Conservation (phyloP, 2,329 filamentous ascomycete species). For the Epichloe sylvatica region DNA sequence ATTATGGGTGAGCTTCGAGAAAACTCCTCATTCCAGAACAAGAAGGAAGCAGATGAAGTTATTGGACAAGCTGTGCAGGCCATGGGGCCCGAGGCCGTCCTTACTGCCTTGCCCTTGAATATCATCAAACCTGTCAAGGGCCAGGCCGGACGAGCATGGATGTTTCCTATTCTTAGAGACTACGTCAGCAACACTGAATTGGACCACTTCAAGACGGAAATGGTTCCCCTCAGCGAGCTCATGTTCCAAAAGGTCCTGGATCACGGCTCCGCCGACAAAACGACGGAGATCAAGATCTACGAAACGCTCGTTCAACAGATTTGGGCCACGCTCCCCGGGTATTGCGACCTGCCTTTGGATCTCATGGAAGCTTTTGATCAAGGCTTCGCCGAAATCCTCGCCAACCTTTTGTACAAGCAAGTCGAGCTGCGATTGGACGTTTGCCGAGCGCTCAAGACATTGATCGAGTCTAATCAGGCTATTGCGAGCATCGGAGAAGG, state of each 20-base stretch:
- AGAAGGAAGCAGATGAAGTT: slow-evolving; percentile 87
- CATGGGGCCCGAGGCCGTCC: slow-evolving; percentile 76
- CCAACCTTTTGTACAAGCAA: slow-evolving; percentile 87
- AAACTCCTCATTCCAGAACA: slow-evolving; percentile 78
- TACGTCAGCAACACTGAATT: slow-evolving; percentile 80
- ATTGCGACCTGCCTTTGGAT: slow-evolving; percentile 85
- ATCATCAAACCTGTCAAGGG: slow-evolving; percentile 62
- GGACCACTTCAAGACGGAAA: slow-evolving; percentile 68
- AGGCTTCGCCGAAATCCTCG: slow-evolving; percentile 73
- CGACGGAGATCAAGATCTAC: slow-evolving; percentile 93
- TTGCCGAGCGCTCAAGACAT: slow-evolving; percentile 69
- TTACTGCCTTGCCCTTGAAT: slow-evolving; percentile 75
- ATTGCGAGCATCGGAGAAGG: slow-evolving; percentile 54
- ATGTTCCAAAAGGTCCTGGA: slow-evolving; percentile 85
- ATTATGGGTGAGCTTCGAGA: slow-evolving; percentile 75
- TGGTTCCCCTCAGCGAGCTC: slow-evolving; percentile 76
- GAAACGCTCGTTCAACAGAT: slow-evolving; percentile 92
- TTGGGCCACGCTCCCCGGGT: slow-evolving; percentile 86
- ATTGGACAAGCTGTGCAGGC: slow-evolving; percentile 76
- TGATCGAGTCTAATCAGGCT: slow-evolving; percentile 85
- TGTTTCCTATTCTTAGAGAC: slow-evolving; percentile 82
- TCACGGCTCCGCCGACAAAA: slow-evolving; percentile 70
- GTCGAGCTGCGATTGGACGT: slow-evolving; percentile 75
- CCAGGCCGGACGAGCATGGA: slow-evolving; percentile 80
- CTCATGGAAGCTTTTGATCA: slow-evolving; percentile 67